These are phyloP conservation scores for Eucalyptus marginata DNA, from an alignment of 345 rosid genomes.

Conservation along the genomic window DNA sequence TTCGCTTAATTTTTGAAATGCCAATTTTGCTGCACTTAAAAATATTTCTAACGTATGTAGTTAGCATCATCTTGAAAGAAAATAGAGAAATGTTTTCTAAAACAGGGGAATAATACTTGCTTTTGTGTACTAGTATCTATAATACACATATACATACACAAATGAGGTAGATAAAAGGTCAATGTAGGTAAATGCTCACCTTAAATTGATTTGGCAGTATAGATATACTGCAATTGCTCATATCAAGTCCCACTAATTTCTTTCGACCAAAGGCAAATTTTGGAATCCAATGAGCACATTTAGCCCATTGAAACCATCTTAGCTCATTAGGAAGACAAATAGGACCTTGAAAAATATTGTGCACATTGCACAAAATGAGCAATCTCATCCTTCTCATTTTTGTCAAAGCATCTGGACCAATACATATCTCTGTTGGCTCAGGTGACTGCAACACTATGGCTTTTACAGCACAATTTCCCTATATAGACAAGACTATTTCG, in stretches of 20 bases:
- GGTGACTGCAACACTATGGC: background rate
- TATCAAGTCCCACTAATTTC: background rate
- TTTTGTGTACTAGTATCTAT: background rate
- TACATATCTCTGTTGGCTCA: rapidly evolving
- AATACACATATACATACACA: background rate
- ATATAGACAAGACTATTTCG: background rate
- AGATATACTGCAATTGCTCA: background rate
- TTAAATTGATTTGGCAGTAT: background rate
- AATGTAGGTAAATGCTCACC: background rate
- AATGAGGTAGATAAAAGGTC: background rate
- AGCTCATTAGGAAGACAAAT: background rate
- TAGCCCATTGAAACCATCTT: background rate
- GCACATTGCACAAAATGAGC: background rate
- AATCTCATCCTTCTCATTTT: background rate
- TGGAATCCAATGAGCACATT: background rate
- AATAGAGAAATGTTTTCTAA: background rate
- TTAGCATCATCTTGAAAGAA: background rate
- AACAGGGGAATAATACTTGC: background rate
- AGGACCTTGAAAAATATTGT: background rate
- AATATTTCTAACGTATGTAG: background rate
- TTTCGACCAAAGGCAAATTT: background rate
- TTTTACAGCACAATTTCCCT: background rate
- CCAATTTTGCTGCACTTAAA: background rate
- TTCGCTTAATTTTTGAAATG: background rate
- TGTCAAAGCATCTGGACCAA: background rate